These are phyloP conservation scores for Penicillium sp. DNA, from an alignment of 2,329 filamentous ascomycete genomes.

Conservation along the genomic window DNA sequence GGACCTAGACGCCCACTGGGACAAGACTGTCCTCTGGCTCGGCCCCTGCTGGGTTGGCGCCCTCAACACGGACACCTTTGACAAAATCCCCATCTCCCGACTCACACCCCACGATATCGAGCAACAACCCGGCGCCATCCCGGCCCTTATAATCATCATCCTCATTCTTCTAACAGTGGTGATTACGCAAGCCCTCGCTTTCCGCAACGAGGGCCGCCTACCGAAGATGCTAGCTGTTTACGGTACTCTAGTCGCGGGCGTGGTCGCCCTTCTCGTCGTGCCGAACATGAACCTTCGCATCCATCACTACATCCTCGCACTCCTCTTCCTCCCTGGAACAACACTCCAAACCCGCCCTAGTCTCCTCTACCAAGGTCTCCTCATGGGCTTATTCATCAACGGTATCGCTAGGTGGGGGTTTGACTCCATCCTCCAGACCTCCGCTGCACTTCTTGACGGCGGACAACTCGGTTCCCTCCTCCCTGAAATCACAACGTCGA, in stretches of 20 bases:
- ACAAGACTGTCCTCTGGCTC: constrained; percentile 66
- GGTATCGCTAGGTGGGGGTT: constrained; percentile 69
- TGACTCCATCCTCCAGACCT: constrained; percentile 63
- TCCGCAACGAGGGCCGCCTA: constrained; percentile 64
- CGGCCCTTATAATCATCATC: constrained; percentile 60
- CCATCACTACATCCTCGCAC: constrained; percentile 66
- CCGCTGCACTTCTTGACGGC: constrained; percentile 51
- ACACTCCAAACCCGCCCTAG: constrained; percentile 63
- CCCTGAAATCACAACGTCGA: constrained; percentile 31
- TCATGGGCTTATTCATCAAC: constrained; percentile 67
- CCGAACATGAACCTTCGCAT: constrained; percentile 65
- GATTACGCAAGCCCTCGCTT: constrained; percentile 60
- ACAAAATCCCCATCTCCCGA: constrained; percentile 65
- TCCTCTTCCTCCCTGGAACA: constrained; percentile 64
- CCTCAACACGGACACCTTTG: constrained; percentile 67
- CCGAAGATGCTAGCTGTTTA: constrained; percentile 51
- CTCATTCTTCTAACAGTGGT: constrained; percentile 56
- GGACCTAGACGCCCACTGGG: constrained; percentile 60
- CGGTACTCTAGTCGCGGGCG: constrained; percentile 47
- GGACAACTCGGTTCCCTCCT: constrained; percentile 39
- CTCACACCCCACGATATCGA: constrained; percentile 65
- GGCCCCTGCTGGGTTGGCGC: constrained; percentile 65
- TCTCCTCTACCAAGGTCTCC: constrained; percentile 64
- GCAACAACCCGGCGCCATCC: constrained; percentile 64
- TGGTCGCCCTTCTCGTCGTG: constrained; percentile 57